Base-by-base conservation (phyloP, 2,329 filamentous ascomycete species). In the Bipolaris oryzae region DNA sequence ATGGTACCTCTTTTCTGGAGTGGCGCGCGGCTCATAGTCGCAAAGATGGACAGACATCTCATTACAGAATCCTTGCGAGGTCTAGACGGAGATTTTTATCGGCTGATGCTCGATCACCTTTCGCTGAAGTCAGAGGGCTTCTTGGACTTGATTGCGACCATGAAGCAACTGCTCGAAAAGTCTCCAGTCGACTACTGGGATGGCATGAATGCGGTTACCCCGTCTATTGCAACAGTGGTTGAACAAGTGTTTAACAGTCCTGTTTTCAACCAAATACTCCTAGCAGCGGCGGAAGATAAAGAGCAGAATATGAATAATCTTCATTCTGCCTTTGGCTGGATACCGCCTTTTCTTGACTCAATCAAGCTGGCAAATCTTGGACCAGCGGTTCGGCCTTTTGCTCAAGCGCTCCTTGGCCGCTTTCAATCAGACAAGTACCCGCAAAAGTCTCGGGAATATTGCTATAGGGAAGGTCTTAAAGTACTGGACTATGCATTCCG, bases 161-260 rank as follows among this genome's bases (percentile, higher is more conserved):
- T 96, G 58, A 86, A 85, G 42, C 81, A 81, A 11, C 82, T 97
- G 15, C 80, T 97, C 50, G 84, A 88, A 62, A 92, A 90, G 66
- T 89, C 91, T 0, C 84, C 92, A 0, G 85, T 84, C 52, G 89
- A 90, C 42, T 95, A 97, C 67, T 97, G 94, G 94, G 89, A 92
- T 67, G 89, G 92, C 1, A 89, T 96, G 78, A 88, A 90, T 48
- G 86, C 91, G 28, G 91, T 94, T 48, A 89, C 90, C 0, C 89
- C 92, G 3, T 89, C 91, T 1, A 89, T 92, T 4, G 87, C 88
- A 39, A 87, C 89, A 33, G 86, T 98, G 45, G 86, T 92, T n/a
- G 92, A 97, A 71, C 85, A 92, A 61, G 85, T 96, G 41, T 91
- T 95, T 67, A 85, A 84, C 56, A 92, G 89, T 60, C 87, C 88